Conservation (phyloP, 768 basidiomycete species). For the Trametes cinnabarina region DNA sequence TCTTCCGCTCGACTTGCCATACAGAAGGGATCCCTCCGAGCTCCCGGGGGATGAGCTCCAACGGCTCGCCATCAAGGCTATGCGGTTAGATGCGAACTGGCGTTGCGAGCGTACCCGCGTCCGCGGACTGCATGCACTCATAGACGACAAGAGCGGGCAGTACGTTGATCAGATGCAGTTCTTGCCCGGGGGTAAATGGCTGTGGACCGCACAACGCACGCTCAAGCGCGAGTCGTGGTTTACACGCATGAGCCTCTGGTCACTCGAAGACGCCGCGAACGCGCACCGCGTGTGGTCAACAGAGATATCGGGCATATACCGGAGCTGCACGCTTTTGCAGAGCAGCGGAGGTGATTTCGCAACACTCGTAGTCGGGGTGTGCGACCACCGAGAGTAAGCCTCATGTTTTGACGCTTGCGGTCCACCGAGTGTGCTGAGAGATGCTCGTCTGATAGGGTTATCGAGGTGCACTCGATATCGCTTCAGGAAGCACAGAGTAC, state of each 20-base stretch:
- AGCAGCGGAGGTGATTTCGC: slow-evolving; percentile 15
- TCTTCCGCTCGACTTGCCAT: slow-evolving; percentile 43
- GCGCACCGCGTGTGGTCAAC: slow-evolving; percentile 25
- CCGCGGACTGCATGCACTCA: slow-evolving; percentile 37
- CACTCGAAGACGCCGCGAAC: slow-evolving; percentile 30
- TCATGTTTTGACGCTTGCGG: background rate
- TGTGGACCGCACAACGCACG: slow-evolving; percentile 42
- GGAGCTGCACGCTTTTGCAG: slow-evolving; percentile 21
- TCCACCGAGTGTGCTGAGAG: background rate
- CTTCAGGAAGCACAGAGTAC: slow-evolving; percentile 5
- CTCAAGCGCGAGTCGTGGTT: slow-evolving; percentile 30
- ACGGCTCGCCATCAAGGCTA: slow-evolving; percentile 39
- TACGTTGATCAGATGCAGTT: slow-evolving; percentile 47
- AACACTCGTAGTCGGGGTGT: slow-evolving; percentile 24
- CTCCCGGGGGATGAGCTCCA: slow-evolving; percentile 44
- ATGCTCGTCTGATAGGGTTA: slow-evolving; percentile 1
- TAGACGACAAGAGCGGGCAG: slow-evolving; percentile 31
- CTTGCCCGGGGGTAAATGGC: slow-evolving; percentile 47
- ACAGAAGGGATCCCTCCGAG: slow-evolving; percentile 29
- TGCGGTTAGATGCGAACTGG: slow-evolving; percentile 55
- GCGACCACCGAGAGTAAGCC: slow-evolving; percentile 26
- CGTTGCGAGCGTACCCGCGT: slow-evolving; percentile 35
- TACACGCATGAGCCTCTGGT: slow-evolving; percentile 46
- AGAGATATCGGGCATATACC: slow-evolving; percentile 27
- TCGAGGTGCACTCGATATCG: slow-evolving; percentile 20